Base-by-base conservation (phyloP, 2,329 filamentous ascomycete species). In the Epichloe brachyelytri region DNA sequence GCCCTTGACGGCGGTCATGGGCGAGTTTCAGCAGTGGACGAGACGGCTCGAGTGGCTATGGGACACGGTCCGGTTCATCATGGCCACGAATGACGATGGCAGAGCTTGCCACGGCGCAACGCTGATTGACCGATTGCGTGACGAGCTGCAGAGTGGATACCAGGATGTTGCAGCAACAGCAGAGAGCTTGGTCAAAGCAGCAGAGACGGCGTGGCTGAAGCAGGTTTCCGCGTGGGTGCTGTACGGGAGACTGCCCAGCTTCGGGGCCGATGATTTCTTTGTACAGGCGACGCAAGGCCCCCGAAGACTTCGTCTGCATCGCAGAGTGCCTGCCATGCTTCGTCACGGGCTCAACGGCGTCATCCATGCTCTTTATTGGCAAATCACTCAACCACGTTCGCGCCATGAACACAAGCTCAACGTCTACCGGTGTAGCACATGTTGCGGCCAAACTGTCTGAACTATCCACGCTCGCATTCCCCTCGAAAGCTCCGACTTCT, bases 221-320 rank as follows among this genome's bases (percentile, higher is more conserved):
- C 89, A 95, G 62, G 76, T 94, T 11, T 86, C 88, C 4, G 86
- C 86, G 26, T 98, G 91, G 91, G 76, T 97, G 8, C 69, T 97
- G 14, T 94, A 95, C 64, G 93, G 93, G 5, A 81, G 85, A 48
- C 69, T 95, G 52, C 90, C 91, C 0, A 77, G 76, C 14, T 83
- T 87, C 63, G 88, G 88, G 3, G 78, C 76, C 5, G 76, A 79
- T n/a, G 91, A 97, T 66, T 97, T 97, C 64, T 95, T 95, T 63
- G 80, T 97, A 34, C 77, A 78, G 62, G 74, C 65, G 56, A 62
- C 71, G 8, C 63, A 69, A 12, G 66, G 71, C 11, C 64, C 65
- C 19, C 22, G 68, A 72, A 69, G 78, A 80, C 43, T 90, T 83
- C 64, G 68, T 70, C 11, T 74, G 80, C 46, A 72, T 80, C 34